Evolutionary conservation across 2,329 filamentous ascomycete species (phyloP).

Genomic region (Tricladium varicosporioides): DNA sequence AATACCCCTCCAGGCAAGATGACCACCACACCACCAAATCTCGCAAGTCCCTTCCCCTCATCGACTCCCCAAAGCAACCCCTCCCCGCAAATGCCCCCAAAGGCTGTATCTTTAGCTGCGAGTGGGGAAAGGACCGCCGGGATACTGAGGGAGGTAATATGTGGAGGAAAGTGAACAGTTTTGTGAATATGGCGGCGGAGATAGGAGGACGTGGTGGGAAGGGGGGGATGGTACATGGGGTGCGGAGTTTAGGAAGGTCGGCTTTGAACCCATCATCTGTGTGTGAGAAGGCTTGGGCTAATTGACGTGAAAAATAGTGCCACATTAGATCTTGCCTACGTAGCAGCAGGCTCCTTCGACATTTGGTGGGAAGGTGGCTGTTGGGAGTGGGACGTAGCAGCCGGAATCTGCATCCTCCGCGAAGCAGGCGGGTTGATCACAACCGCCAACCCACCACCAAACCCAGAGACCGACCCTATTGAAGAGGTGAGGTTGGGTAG

Average conservation of each 20-base stretch:
- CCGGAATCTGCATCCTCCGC: constrained; percentile 68
- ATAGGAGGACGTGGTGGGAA: constrained; percentile 58
- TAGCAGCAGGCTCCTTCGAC: constrained; percentile 72
- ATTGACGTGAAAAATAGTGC: constrained; percentile 46
- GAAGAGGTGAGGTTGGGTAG: constrained; percentile 62
- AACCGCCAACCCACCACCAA: constrained; percentile 66
- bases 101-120: constrained; percentile 70
- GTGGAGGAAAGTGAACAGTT: constrained; percentile 69
- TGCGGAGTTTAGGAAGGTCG: constrained; percentile 64
- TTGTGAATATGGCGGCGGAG: constrained; percentile 72
- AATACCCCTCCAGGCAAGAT: constrained; percentile 14
- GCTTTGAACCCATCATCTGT: no score
- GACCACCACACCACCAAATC: constrained; percentile 20
- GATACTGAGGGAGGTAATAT: constrained; percentile 67
- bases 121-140: constrained; percentile 76
- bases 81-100: constrained; percentile 63
- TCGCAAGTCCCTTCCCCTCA: constrained; percentile 65
- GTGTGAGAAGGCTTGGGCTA: no score
- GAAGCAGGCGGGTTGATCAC: constrained; percentile 75
- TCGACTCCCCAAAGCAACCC: constrained; percentile 59
- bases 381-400: constrained; percentile 82
- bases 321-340: constrained; percentile 72
- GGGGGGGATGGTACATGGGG: constrained; percentile 77
- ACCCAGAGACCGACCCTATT: constrained; percentile 54
- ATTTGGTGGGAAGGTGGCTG: constrained; percentile 84